phyloP scores from a whole-genome alignment of 2,329 filamentous ascomycete genomes.

The Epichloe baconii region DNA sequence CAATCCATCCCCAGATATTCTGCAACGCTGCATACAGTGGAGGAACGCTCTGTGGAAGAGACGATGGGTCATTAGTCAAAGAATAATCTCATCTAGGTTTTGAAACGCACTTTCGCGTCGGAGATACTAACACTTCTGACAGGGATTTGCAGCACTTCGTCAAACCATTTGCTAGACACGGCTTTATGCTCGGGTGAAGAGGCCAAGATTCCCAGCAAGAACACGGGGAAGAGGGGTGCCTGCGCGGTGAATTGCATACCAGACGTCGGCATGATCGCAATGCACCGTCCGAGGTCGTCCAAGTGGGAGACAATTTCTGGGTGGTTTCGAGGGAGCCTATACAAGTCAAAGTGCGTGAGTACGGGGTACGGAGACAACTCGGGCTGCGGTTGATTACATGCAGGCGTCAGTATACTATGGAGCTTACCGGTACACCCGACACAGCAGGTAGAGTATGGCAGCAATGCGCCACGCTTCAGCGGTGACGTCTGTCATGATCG shows the following conservation, averaged over 20 bases:
- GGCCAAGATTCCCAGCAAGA: slow-evolving; percentile 25
- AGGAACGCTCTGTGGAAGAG: slow-evolving; percentile 23
- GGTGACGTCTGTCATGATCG: slow-evolving; percentile 26
- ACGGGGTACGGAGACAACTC: neutral
- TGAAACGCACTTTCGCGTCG: neutral
- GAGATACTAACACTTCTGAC: slow-evolving; percentile 26
- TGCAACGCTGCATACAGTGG: slow-evolving; percentile 22
- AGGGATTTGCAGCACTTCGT: slow-evolving; percentile 21
- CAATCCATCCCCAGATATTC: slow-evolving; percentile 24
- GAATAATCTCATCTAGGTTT: neutral
- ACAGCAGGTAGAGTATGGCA: slow-evolving; percentile 26
- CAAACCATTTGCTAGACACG: slow-evolving; percentile 23
- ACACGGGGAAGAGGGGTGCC: slow-evolving; percentile 27
- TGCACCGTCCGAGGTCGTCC: slow-evolving; percentile 22
- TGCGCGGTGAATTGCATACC: slow-evolving; percentile 28
- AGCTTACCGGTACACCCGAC: slow-evolving; percentile 23
- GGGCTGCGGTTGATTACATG: slow-evolving; percentile 2
- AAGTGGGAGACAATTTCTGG: slow-evolving; percentile 20
- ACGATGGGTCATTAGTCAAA: neutral
- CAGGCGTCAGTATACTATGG: neutral
- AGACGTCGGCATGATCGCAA: slow-evolving; percentile 27
- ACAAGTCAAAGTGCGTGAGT: neutral
- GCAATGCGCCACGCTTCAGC: slow-evolving; percentile 29
- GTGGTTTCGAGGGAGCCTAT: slow-evolving; percentile 25
- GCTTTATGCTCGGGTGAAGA: slow-evolving; percentile 15